Conservation (phyloP, 2,329 filamentous ascomycete species). For the Cladophialophora psammophila region DNA sequence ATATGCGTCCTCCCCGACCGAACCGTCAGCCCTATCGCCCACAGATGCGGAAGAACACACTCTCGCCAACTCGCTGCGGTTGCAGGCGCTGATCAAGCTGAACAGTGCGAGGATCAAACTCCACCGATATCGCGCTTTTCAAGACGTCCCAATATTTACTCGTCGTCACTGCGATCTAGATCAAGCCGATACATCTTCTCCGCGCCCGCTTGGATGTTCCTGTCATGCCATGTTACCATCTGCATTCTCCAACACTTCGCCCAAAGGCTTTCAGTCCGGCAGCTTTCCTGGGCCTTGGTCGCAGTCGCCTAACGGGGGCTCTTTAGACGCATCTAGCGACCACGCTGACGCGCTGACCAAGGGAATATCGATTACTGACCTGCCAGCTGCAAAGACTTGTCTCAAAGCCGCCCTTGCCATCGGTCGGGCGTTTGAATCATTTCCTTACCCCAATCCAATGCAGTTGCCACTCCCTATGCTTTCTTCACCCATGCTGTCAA, state of each 20-base stretch:
- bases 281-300: constrained; percentile 1
- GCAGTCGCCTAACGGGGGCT: neutral
- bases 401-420: constrained; percentile 21
- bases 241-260: constrained; percentile 13
- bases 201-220: constrained; percentile 7
- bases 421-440: constrained; percentile 19
- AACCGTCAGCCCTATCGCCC: neutral
- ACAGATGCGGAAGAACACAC: constrained; percentile 10
- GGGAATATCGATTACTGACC: constrained; percentile 14
- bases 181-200: neutral
- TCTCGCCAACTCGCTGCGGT: constrained; percentile 18
- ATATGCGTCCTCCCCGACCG: constrained; percentile 10
- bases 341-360: neutral
- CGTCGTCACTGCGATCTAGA: constrained; percentile 24
- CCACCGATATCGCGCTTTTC: constrained; percentile 25
- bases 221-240: constrained; percentile 10
- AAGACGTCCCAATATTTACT: constrained; percentile 21
- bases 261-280: constrained; percentile 2
- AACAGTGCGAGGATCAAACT: constrained; percentile 29
- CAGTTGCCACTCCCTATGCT: constrained; percentile 5
- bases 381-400: constrained; percentile 15
- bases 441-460: constrained; percentile 24
- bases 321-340: constrained; percentile 10
- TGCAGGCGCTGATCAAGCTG: constrained; percentile 25
- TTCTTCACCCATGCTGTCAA: constrained; percentile 11